phyloP scores from a whole-genome alignment of 2,329 filamentous ascomycete genomes.

The Ilyonectria destructans region DNA sequence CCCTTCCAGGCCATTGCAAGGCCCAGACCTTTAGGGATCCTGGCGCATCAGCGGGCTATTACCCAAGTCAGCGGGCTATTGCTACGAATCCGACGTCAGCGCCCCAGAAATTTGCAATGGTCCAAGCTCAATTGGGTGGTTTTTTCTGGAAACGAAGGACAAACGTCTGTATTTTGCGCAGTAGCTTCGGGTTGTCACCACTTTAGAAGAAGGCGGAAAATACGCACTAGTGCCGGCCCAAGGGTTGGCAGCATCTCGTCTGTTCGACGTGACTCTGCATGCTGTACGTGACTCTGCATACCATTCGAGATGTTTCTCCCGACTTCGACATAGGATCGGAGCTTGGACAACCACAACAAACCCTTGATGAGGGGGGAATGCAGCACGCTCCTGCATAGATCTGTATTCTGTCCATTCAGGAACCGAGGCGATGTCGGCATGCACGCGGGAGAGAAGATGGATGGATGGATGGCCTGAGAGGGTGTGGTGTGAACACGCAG shows the following conservation, averaged over 20 bases:
- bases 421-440: conserved; percentile 34
- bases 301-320: background rate
- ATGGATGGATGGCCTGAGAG: conserved; percentile 13
- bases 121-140: conserved; percentile 46
- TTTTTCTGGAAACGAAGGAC: background rate
- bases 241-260: background rate
- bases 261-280: conserved; percentile 8
- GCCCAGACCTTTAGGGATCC: conserved; percentile 29
- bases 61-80: conserved; percentile 11
- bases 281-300: conserved; percentile 9
- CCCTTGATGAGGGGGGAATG: conserved; percentile 9
- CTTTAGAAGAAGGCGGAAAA: background rate
- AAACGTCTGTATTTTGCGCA: background rate
- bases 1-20: background rate
- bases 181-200: background rate
- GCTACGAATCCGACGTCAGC: conserved; percentile 44
- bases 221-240: background rate
- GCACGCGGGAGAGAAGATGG: conserved; percentile 11
- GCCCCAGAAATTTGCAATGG: conserved; percentile 47
- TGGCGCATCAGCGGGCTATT: background rate
- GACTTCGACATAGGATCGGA: background rate
- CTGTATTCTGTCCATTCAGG: conserved; percentile 21
- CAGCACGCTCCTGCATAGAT: conserved; percentile 30
- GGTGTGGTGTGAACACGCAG: conserved; percentile 9
- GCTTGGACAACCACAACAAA: conserved; percentile 1